phyloP scores from a whole-genome alignment of 352 stramenopile species.

The Phytophthora constricta region DNA sequence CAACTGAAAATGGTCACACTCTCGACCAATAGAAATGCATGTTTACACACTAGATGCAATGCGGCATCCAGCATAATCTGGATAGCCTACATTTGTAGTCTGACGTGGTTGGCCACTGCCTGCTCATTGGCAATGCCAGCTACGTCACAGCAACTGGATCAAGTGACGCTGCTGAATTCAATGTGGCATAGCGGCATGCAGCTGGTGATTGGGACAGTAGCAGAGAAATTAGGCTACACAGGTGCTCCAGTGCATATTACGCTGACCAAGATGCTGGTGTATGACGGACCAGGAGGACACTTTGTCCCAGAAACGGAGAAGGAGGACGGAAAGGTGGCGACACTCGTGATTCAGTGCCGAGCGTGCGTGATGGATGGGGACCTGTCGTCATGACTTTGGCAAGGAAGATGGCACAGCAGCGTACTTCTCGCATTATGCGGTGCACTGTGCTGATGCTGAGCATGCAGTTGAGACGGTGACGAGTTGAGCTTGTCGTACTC shows the following conservation, averaged over 20 bases:
- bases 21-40: too few species aligned
- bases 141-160: too few species aligned
- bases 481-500: conserved; percentile 14
- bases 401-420: conserved; percentile 1
- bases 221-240: conserved; percentile 1
- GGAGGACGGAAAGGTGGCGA: conserved; percentile 48
- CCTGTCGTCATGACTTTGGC: conserved; percentile 15
- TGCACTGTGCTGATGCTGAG: conserved; percentile 16
- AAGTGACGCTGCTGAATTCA: background rate
- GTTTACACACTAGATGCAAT: too few species aligned
- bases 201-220: conserved; percentile 1
- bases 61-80: too few species aligned
- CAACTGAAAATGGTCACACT: too few species aligned
- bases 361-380: conserved; percentile 13
- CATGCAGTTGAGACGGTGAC: conserved; percentile 11
- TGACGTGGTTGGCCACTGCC: too few species aligned
- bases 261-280: conserved; percentile 51
- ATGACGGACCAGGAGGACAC: conserved; percentile 43
- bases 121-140: too few species aligned
- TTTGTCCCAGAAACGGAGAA: conserved; percentile 56
- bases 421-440: conserved; percentile 10
- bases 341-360: conserved; percentile 43
- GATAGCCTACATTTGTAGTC: too few species aligned
- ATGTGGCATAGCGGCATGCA: conserved; percentile 6
- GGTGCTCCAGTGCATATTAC: conserved; percentile 5